Evolutionary conservation across 73 alveolate genomes (phyloP), one percentile per base, ranked within the genome.

Genomic region (Effrenium voratum): DNA sequence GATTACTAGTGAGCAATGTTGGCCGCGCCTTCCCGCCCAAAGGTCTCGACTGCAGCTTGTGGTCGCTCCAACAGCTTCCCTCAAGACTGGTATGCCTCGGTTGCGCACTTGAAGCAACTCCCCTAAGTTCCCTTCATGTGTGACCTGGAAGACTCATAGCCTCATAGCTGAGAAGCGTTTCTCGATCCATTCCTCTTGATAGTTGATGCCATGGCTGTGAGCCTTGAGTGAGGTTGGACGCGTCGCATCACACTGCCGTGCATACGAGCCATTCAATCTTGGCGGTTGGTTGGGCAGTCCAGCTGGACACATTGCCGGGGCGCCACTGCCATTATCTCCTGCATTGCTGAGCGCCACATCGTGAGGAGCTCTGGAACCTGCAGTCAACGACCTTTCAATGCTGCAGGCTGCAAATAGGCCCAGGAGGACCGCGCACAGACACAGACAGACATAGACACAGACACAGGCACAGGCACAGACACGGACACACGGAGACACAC

Each of bases 1-100:
- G n/a, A n/a, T n/a, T n/a, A n/a, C n/a, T n/a, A n/a, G n/a, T n/a
- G n/a, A n/a, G n/a, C n/a, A n/a, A n/a, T n/a, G n/a, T n/a, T n/a
- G n/a, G n/a, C n/a, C 47, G 49, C 60, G 66, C 94, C 94, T 86
- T 4, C 95, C 95, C 19, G 95, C 95, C 95, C 95, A 87, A 19
- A 87, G 41, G 43, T 87, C 95, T 24, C 95, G 95, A 16, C 84
- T 49, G 84, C 95, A 87, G 85, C 95, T 87, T 40, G 95, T 87
- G 34, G 95, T 87, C 19, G 95, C 95, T 15, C 95, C 95, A 63
- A 44, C 13, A 32, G 95, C 95, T 30, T 50, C 95, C 12, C 84
- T 70, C 83, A 87, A n/a, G 50, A 87, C 47, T 5, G 95, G 95
- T 36, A 87, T 26, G 36, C 95, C 95, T 87, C 30, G 36, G 66